Conservation (phyloP, 257 asterid species). For the Echites panduratus region DNA sequence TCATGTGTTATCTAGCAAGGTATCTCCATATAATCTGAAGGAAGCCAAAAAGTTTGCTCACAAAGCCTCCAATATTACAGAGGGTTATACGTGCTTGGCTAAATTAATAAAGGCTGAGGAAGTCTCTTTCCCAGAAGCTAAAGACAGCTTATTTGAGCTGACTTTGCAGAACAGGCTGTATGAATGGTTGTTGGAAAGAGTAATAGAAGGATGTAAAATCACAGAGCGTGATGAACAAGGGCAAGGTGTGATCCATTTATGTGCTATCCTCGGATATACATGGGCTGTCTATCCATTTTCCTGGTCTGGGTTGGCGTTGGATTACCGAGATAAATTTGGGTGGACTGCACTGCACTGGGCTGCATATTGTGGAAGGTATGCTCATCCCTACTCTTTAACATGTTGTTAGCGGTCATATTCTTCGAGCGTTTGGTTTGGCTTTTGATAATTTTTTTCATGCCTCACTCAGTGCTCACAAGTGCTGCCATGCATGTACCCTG, state of each 20-base stretch:
- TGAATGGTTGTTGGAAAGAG: slow-evolving; percentile 84
- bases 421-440: background rate
- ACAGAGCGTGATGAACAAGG: slow-evolving; percentile 86
- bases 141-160: slow-evolving; percentile 69
- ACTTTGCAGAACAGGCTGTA: slow-evolving; percentile 57
- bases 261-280: slow-evolving; percentile 86
- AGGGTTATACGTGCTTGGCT: slow-evolving; percentile 48
- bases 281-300: slow-evolving; percentile 84
- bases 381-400: background rate
- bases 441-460: background rate
- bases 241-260: slow-evolving; percentile 88
- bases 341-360: slow-evolving; percentile 99
- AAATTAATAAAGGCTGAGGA: slow-evolving; percentile 48
- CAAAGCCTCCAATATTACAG: slow-evolving; percentile 44
- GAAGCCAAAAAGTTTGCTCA: slow-evolving; percentile 62
- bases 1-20: slow-evolving; percentile 41
- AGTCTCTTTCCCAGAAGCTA: slow-evolving; percentile 59
- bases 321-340: slow-evolving; percentile 87
- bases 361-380: slow-evolving; percentile 87
- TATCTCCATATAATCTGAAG: slow-evolving; percentile 47
- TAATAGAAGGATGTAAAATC: slow-evolving; percentile 49
- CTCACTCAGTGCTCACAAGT: background rate
- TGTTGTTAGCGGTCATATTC: background rate
- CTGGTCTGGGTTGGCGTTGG: slow-evolving; percentile 78
- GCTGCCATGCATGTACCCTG: background rate